Evolutionary conservation across 2,329 filamentous ascomycete genomes (phyloP).

Genomic region (Aspergillus arachidicola): DNA sequence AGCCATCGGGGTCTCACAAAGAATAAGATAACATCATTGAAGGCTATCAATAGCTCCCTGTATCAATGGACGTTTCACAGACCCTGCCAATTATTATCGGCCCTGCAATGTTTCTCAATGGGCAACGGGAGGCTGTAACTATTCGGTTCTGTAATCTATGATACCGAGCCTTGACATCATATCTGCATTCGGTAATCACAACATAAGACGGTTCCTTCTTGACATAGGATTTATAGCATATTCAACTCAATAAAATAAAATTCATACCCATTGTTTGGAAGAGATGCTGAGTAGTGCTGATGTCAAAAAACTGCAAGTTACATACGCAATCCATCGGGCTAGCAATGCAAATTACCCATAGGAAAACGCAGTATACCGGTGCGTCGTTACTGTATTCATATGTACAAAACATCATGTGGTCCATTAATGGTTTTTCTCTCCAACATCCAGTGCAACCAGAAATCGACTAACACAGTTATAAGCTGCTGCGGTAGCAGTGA

Average conservation of each 20-base stretch:
- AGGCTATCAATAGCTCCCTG: background rate
- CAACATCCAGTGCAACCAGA: constrained; percentile 74
- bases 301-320: background rate
- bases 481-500: constrained; percentile 75
- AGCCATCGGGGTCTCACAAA: background rate
- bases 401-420: constrained; percentile 2
- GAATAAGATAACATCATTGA: constrained; percentile 1
- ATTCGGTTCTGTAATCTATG: background rate
- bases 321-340: background rate
- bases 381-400: background rate
- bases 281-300: background rate
- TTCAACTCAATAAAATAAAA: background rate
- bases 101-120: background rate
- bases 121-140: background rate
- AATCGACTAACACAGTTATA: constrained; percentile 89
- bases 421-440: constrained; percentile 40
- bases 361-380: background rate
- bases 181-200: background rate
- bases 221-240: background rate
- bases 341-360: background rate
- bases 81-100: background rate
- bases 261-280: no score
- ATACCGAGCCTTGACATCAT: background rate
- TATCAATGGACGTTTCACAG: background rate
- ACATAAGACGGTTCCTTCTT: background rate